These are phyloP conservation scores for Moesziomyces parantarcticus DNA, from an alignment of 1,284 basidiomycete genomes.

Conservation along the genomic window DNA sequence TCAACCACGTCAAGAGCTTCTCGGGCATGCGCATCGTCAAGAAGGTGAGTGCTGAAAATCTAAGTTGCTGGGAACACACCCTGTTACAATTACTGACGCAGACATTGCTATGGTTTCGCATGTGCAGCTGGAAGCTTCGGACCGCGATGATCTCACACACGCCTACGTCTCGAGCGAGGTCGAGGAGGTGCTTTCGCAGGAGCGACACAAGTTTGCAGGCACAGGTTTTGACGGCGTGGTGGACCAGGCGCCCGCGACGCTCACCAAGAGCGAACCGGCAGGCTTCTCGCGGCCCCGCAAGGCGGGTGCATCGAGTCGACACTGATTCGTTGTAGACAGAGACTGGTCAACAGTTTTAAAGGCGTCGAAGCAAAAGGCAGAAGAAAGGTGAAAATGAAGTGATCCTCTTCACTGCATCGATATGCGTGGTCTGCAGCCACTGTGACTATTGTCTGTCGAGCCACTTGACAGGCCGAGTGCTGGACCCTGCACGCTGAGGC, in stretches of 20 bases:
- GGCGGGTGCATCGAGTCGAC: conserved; percentile 33
- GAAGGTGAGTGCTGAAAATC: conserved; percentile 25
- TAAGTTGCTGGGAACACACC: not conserved
- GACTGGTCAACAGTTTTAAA: no score
- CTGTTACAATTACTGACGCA: not conserved
- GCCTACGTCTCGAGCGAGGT: conserved; percentile 29
- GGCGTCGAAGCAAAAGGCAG: not conserved
- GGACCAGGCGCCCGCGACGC: conserved; percentile 13
- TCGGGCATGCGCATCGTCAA: conserved; percentile 51
- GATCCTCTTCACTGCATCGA: not conserved
- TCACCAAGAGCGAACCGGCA: conserved; percentile 11
- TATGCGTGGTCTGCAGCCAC: no score
- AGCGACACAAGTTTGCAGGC: conserved; percentile 40
- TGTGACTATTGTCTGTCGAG: not conserved
- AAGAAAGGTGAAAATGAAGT: not conserved
- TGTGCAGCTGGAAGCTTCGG: conserved; percentile 37
- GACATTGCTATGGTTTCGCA: not conserved
- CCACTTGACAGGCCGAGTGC: no score
- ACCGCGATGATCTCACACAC: conserved; percentile 33
- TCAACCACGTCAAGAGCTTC: conserved; percentile 48
- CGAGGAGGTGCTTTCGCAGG: conserved; percentile 30
- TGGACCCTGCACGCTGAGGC: not conserved
- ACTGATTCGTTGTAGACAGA: conserved; percentile 5
- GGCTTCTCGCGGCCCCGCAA: conserved; percentile 38
- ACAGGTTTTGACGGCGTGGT: conserved; percentile 18